Evolutionary conservation across 2,329 filamentous ascomycete genomes (phyloP), one percentile per base, ranked within the genome.

Genomic region (Ceratocystis ficicola): DNA sequence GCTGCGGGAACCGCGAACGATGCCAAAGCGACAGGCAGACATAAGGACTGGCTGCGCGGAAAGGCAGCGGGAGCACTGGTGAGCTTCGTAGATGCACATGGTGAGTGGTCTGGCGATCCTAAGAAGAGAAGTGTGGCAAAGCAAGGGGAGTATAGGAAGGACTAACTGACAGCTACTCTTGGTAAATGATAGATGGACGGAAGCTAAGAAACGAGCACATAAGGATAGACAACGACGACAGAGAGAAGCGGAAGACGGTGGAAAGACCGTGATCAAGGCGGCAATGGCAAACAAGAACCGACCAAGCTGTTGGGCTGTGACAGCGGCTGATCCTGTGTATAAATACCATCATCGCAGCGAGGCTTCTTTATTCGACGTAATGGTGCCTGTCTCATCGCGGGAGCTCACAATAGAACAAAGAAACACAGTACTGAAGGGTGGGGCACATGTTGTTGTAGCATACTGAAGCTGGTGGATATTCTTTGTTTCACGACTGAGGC

Each of bases 61-160:
- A n/a, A 15, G 30, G 1, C 55, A 59, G 55, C 55, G 15, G 55
- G 55, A 59, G 28, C 55, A 59, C 55, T 59, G 55, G 28, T 59
- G 55, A n/a, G 55, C 55, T 22, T 59, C 10, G 55, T 59, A 59
- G 55, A 59, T 59, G 62, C 62, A 63, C 62, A 63, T 63, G 41
- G 44, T 36, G 22, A 8, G 22, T 20, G 22, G 36, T 30, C 8
- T 62, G n/a, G 4, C 10, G 32, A 25, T 62, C n/a, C 44, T 52
- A 63, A 30, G 32, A 17, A 48, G 50, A 17, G 44, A 36, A 28
- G 12, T 63, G 17, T 44, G 20, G 28, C 8, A 63, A 46, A 63
- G n/a, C 32, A 17, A 17, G n/a, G 44, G 28, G 17, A 25, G n/a
- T 5, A 25, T 44, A 30, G n/a, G 30, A 52, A 41, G 12, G 36